Evolutionary conservation across 805 yeast genomes (phyloP).

Genomic region (Starmerella floricola): DNA sequence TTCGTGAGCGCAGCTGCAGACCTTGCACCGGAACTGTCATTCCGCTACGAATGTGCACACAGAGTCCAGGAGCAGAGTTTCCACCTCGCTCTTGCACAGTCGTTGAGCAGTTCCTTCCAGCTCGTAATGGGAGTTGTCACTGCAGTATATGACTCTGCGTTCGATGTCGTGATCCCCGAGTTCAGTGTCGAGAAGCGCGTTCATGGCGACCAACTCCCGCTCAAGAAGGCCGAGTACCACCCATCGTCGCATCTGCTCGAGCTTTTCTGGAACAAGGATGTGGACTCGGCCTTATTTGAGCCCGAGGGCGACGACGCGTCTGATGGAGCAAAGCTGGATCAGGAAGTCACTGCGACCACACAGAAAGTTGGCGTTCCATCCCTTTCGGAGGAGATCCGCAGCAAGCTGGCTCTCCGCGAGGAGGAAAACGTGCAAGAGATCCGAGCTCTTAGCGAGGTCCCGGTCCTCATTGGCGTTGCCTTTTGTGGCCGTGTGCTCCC

Average conservation of each 20-base stretch:
- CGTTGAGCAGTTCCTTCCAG: constrained; percentile 63
- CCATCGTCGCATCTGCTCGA: constrained; percentile 56
- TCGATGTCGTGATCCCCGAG: constrained; percentile 80
- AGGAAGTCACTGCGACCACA: constrained; percentile 1
- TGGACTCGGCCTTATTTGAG: constrained; percentile 78
- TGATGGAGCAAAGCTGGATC: not conserved
- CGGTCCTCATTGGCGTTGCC: constrained; percentile 55
- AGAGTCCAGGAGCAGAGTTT: constrained; percentile 91
- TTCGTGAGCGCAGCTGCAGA: constrained; percentile 7
- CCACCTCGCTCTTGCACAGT: constrained; percentile 40
- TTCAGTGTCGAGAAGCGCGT: constrained; percentile 37
- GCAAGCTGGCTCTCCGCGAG: constrained; percentile 40
- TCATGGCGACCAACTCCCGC: constrained; percentile 92
- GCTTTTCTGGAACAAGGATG: constrained; percentile 83
- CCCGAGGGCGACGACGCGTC: constrained; percentile 33
- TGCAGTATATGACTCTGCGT: constrained; percentile 91
- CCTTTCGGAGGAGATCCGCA: constrained; percentile 7
- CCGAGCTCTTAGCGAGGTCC: constrained; percentile 62
- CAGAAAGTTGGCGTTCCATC: constrained; percentile 4
- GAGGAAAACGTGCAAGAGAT: constrained; percentile 74
- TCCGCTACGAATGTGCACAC: constrained; percentile 87
- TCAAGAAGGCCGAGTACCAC: constrained; percentile 84
- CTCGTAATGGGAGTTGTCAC: constrained; percentile 75
- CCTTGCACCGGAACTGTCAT: constrained; percentile 83
- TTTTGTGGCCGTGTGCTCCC: constrained; percentile 87